Evolutionary conservation across 805 yeast genomes (phyloP).

Genomic region (Myxozyma nipponensis): DNA sequence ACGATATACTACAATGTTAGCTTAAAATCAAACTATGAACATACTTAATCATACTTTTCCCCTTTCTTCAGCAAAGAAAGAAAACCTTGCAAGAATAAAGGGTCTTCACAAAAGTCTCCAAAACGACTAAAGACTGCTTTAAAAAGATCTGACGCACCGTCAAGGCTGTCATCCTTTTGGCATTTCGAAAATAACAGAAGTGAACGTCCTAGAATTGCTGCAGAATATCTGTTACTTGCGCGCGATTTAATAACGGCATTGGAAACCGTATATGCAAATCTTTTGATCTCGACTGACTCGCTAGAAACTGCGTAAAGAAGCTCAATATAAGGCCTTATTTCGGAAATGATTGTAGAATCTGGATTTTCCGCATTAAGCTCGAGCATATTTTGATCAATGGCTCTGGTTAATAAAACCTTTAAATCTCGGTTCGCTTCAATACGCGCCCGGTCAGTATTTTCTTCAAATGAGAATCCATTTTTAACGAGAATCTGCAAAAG

Average conservation of each 20-base stretch:
- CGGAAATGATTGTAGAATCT: not conserved
- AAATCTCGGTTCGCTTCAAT: slow-evolving; percentile 8
- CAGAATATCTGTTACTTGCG: not conserved
- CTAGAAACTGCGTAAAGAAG: not conserved
- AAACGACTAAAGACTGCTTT: not conserved
- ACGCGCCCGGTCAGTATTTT: not conserved
- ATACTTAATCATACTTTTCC: no score
- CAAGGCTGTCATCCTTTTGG: not conserved
- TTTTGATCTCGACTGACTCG: not conserved
- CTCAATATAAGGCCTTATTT: not conserved
- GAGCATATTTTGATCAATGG: not conserved
- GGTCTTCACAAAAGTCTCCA: not conserved
- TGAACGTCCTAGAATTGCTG: not conserved
- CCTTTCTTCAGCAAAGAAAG: not conserved
- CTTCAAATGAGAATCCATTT: not conserved
- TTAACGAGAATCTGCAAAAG: slow-evolving; percentile 7
- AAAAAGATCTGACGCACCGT: not conserved
- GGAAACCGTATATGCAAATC: not conserved
- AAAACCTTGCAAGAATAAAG: not conserved
- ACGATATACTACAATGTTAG: no score
- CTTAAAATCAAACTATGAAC: no score
- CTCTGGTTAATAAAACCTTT: not conserved
- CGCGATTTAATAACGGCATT: not conserved
- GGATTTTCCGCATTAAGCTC: not conserved
- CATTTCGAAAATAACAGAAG: not conserved